phyloP scores from a whole-genome alignment of 768 basidiomycete genomes.

The Calocera cornea region DNA sequence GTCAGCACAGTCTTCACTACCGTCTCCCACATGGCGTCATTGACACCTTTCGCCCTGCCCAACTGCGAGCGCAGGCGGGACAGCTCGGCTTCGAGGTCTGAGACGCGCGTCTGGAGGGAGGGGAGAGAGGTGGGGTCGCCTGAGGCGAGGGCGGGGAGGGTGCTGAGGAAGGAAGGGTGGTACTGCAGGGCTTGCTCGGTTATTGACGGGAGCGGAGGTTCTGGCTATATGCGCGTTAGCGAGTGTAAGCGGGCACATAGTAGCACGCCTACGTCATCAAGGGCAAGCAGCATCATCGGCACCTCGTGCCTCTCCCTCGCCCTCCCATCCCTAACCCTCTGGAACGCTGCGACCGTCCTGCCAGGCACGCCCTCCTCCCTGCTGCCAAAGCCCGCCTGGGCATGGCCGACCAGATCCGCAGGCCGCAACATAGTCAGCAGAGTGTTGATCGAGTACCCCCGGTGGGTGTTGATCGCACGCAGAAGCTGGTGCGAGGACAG shows the following conservation, averaged over 20 bases:
- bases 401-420: conserved; percentile 71
- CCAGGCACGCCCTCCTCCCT: conserved; percentile 46
- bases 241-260: background rate
- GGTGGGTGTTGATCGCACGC: conserved; percentile 63
- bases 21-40: conserved; percentile 86
- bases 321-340: conserved; percentile 55
- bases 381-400: conserved; percentile 35
- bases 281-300: conserved; percentile 42
- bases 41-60: conserved; percentile 75
- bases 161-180: conserved; percentile 46
- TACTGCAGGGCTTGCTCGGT: conserved; percentile 48
- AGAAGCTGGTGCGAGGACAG: conserved; percentile 81
- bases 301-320: conserved; percentile 59
- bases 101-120: conserved; percentile 39
- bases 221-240: background rate
- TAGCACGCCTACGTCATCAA: conserved; percentile 29
- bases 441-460: conserved; percentile 50
- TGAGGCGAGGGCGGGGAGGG: conserved; percentile 25
- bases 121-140: conserved; percentile 13
- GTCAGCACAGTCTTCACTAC: conserved; percentile 51
- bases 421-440: conserved; percentile 74
- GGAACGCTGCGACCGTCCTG: conserved; percentile 53
- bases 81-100: conserved; percentile 62
- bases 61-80: conserved; percentile 51
- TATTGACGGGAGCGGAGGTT: conserved; percentile 6